phyloP scores from a whole-genome alignment of 768 basidiomycete genomes.

The Lactarius pseudohatsudake region DNA sequence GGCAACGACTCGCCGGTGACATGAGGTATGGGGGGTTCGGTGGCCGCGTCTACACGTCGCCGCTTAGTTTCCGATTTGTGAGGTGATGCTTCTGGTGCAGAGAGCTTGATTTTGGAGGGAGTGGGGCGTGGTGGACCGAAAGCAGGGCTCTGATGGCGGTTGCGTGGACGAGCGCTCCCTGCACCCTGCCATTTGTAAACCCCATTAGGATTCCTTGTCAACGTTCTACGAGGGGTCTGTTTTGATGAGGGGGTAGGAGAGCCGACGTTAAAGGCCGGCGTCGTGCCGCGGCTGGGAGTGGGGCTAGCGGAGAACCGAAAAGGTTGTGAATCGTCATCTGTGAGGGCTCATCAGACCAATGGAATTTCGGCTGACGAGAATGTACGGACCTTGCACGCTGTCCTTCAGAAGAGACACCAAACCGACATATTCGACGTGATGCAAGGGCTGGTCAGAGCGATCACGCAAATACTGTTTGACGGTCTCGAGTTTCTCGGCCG shows the following conservation, averaged over 20 bases:
- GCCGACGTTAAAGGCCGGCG: slow-evolving; percentile 34
- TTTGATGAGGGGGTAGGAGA: slow-evolving; percentile 32
- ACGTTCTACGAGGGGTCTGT: slow-evolving; percentile 49
- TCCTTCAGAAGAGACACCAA: slow-evolving; percentile 55
- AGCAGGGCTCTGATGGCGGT: slow-evolving; percentile 71
- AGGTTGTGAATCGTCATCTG: slow-evolving; percentile 41
- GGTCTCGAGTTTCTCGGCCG: slow-evolving; percentile 48
- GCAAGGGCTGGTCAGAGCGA: slow-evolving; percentile 46
- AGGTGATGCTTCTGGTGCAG: slow-evolving; percentile 38
- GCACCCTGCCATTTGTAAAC: slow-evolving; percentile 72
- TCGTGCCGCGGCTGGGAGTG: slow-evolving; percentile 42
- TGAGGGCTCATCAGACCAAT: slow-evolving; percentile 22
- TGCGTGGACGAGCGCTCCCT: slow-evolving; percentile 66
- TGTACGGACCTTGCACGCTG: slow-evolving; percentile 46
- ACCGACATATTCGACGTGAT: slow-evolving; percentile 52
- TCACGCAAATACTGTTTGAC: slow-evolving; percentile 50
- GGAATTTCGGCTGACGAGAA: slow-evolving; percentile 1
- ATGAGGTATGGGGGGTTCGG: slow-evolving; percentile 39
- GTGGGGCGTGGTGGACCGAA: slow-evolving; percentile 55
- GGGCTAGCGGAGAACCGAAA: slow-evolving; percentile 61
- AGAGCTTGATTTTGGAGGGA: slow-evolving; percentile 45
- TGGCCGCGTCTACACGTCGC: slow-evolving; percentile 55
- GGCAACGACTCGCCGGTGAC: slow-evolving; percentile 30
- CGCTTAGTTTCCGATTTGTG: slow-evolving; percentile 56
- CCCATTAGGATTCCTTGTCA: slow-evolving; percentile 74